A percentile compares a stretch with the other conserved stretches of the same genome.
phyloP scores from a whole-genome alignment of 1,284 basidiomycete genomes.

The Irpex sp. region DNA sequence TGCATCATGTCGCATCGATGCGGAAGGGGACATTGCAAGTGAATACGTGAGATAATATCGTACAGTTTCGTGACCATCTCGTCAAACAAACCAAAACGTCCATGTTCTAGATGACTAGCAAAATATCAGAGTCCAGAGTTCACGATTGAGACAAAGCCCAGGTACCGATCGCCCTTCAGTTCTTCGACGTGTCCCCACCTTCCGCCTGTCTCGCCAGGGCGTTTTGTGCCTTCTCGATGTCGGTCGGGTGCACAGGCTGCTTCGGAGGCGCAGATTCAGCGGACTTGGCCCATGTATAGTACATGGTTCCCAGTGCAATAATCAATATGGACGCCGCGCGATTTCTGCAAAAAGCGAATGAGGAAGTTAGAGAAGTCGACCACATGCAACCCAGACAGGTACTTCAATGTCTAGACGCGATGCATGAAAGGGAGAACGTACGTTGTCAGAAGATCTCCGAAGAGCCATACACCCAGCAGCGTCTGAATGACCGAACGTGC shows the following conservation, averaged over 20 bases:
- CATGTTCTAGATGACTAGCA: neutral
- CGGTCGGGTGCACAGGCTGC: slow-evolving; percentile 29
- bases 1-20: too few relatives aligned
- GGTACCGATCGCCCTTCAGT: neutral
- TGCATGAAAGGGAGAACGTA: slow-evolving; percentile 29
- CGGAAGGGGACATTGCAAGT: too few relatives aligned
- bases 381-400: neutral
- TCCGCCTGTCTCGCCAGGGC: slow-evolving; percentile 6
- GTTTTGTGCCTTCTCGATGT: slow-evolving; percentile 33
- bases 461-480: slow-evolving; percentile 63
- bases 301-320: slow-evolving; percentile 64
- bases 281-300: slow-evolving; percentile 68
- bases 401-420: neutral
- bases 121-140: neutral
- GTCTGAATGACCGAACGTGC: slow-evolving; percentile 74
- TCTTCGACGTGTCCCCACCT: neutral
- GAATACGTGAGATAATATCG: neutral
- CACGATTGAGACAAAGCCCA: neutral
- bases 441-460: slow-evolving; percentile 63
- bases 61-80: neutral
- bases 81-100: neutral
- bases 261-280: slow-evolving; percentile 32
- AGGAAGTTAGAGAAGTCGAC: slow-evolving; percentile 4
- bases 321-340: slow-evolving; percentile 56
- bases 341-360: slow-evolving; percentile 32